Percentiles rank a stretch among this genome's conserved stretches.
Conservation (phyloP, 768 basidiomycete species). For the Pleurotus djamor region DNA sequence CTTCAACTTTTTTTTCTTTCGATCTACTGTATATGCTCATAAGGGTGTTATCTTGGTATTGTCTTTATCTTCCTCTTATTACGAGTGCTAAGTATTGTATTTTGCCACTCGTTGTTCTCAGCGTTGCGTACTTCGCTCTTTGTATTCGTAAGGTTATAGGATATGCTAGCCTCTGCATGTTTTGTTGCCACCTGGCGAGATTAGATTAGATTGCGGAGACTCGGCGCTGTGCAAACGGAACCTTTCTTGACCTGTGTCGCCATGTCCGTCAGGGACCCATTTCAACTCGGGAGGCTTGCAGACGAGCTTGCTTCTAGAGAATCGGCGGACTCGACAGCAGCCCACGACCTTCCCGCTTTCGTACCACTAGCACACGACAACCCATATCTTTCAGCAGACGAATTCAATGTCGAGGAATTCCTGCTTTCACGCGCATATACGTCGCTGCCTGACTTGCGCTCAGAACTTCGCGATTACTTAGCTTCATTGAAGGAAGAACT, state of each 20-base stretch:
- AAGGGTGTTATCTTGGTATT: neutral
- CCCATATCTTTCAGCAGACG: constrained; percentile 60
- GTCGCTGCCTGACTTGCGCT: constrained; percentile 82
- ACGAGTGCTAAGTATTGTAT: neutral
- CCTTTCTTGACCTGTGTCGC: neutral
- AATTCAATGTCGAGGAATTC: constrained; percentile 85
- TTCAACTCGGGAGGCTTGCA: constrained; percentile 67
- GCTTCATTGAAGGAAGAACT: constrained; percentile 87
- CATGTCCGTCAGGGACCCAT: constrained; percentile 42
- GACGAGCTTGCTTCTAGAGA: constrained; percentile 68
- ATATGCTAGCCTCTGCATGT: neutral
- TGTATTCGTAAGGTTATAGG: constrained; percentile 1
- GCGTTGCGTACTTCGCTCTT: neutral
- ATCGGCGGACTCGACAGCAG: constrained; percentile 16
- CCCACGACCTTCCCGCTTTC: constrained; percentile 57
- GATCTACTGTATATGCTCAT: neutral
- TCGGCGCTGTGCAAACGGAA: neutral
- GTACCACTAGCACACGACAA: constrained; percentile 81
- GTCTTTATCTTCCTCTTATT: neutral
- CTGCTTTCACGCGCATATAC: constrained; percentile 83
- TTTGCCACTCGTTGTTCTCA: neutral
- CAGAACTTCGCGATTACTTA: constrained; percentile 86
- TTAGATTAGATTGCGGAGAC: neutral
- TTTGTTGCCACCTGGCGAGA: neutral
- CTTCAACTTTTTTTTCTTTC: constrained; percentile 4